These are phyloP conservation scores for Plenodomus lindquistii DNA, from an alignment of 2,329 filamentous ascomycete species.

Conservation along the genomic window DNA sequence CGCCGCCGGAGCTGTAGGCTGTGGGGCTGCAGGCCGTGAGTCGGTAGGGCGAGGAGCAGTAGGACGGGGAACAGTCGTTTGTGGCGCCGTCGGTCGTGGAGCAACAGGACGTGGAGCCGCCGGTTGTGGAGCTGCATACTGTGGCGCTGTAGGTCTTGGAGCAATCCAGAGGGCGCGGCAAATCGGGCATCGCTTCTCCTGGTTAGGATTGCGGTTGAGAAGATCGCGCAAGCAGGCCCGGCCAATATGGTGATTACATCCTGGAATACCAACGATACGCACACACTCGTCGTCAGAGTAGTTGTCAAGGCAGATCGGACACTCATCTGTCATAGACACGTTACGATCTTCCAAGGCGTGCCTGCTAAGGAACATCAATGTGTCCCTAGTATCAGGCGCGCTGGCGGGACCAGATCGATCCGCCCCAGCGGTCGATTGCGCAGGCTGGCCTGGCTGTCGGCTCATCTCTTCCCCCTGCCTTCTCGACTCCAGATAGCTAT, in stretches of 20 bases:
- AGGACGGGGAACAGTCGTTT: no score
- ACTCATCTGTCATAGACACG: constrained; percentile 9
- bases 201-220: constrained; percentile 4
- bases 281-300: constrained; percentile 13
- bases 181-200: constrained; percentile 24
- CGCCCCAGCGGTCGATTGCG: background rate
- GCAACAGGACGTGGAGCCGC: no score
- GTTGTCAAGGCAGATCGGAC: constrained; percentile 24
- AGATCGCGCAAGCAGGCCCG: constrained; percentile 13
- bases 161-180: constrained; percentile 26
- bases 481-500: no score
- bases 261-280: constrained; percentile 13
- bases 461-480: no score
- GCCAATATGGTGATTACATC: constrained; percentile 22
- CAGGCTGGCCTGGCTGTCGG: no score
- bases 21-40: no score
- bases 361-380: constrained; percentile 2
- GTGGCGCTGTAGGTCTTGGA: no score
- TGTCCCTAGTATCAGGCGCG: background rate
- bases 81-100: no score
- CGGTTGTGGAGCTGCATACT: no score
- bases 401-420: background rate
- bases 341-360: constrained; percentile 1
- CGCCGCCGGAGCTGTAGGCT: no score
- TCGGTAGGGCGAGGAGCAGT: no score